Evolutionary conservation across 257 asterid genomes (phyloP).

Genomic region (Solanum lycopersicoides): DNA sequence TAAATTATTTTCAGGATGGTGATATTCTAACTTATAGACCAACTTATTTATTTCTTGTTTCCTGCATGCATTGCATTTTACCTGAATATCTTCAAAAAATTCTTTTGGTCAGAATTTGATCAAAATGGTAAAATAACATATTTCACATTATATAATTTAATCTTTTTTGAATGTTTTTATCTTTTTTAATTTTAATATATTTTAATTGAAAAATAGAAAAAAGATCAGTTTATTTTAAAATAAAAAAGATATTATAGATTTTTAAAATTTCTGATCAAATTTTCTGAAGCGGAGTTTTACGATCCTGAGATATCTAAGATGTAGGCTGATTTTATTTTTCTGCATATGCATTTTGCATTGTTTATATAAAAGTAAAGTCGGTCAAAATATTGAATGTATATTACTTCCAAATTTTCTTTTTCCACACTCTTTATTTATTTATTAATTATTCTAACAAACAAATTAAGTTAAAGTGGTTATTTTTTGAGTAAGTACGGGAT

Average conservation of each 20-base stretch:
- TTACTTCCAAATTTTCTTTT: background rate
- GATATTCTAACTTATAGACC: background rate
- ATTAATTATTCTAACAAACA: background rate
- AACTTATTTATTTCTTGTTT: background rate
- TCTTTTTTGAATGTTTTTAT: too few species aligned
- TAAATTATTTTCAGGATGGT: background rate
- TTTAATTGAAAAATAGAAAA: too few species aligned
- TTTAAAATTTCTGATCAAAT: too few species aligned
- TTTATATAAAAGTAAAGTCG: background rate
- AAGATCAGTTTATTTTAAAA: too few species aligned
- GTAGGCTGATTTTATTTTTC: background rate
- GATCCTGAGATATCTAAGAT: background rate
- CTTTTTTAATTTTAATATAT: too few species aligned
- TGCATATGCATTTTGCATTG: background rate
- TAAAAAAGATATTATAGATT: too few species aligned
- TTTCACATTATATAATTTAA: too few species aligned
- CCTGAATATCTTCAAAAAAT: too few species aligned
- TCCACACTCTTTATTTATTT: too few species aligned
- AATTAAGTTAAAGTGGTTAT: background rate
- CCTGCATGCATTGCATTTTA: background rate
- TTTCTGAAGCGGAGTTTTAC: background rate
- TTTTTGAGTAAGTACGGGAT: background rate
- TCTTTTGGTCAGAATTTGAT: too few species aligned
- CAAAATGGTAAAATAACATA: too few species aligned
- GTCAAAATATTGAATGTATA: background rate